phyloP scores from a whole-genome alignment of 305 asterid species.

The Fraxinus paxiana region DNA sequence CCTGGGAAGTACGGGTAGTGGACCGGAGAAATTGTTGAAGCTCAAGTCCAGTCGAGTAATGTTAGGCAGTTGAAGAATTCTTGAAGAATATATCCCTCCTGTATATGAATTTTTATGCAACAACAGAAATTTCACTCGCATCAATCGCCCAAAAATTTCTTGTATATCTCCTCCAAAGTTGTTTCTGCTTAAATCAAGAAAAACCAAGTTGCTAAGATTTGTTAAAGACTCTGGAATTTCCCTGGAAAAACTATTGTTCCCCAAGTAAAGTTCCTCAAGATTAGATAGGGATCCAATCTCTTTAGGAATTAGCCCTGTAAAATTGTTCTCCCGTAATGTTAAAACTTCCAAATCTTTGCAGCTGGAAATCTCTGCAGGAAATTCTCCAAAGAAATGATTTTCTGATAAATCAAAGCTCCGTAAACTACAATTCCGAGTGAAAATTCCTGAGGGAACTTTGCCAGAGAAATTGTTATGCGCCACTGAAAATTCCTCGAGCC shows the following conservation, averaged over 20 bases:
- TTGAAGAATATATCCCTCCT: conserved; percentile 60
- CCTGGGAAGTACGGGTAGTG: conserved; percentile 51
- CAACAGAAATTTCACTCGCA: conserved; percentile 62
- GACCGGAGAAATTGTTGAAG: conserved; percentile 63
- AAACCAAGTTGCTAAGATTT: conserved; percentile 42
- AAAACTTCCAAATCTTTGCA: conserved; percentile 47
- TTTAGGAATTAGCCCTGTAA: conserved; percentile 58
- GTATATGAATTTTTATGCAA: conserved; percentile 55
- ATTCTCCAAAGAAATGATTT: conserved; percentile 50
- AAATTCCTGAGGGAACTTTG: conserved; percentile 28
- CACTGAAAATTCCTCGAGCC: conserved; percentile 53
- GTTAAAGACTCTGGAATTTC: conserved; percentile 61
- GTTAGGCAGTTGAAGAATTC: conserved; percentile 52
- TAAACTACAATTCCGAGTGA: conserved; percentile 54
- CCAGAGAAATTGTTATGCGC: conserved; percentile 56
- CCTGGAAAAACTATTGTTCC: conserved; percentile 63
- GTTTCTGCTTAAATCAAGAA: conserved; percentile 73
- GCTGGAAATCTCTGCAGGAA: conserved; percentile 57
- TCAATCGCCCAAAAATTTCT: conserved; percentile 49
- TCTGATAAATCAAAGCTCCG: conserved; percentile 58
- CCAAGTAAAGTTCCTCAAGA: conserved; percentile 55
- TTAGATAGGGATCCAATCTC: conserved; percentile 59
- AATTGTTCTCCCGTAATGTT: conserved; percentile 56
- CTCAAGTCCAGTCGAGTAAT: conserved; percentile 72
- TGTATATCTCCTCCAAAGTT: conserved; percentile 69